Evolutionary conservation across 805 yeast genomes (phyloP).

Genomic region (Metschnikowia santaceciliae): DNA sequence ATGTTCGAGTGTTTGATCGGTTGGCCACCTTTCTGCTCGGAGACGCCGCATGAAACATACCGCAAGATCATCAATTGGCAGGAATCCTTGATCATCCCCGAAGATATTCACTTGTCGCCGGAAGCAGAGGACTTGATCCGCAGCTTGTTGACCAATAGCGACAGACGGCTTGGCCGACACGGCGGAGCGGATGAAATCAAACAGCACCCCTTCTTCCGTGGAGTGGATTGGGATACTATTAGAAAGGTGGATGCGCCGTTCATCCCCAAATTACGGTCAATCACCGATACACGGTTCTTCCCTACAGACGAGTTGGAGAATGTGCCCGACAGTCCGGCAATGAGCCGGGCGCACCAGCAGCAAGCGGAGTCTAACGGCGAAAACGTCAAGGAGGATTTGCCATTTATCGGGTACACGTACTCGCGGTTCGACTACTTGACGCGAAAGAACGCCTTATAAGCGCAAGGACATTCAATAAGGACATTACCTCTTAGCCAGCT

Average conservation of each 20-base stretch:
- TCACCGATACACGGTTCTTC: conserved; percentile 96
- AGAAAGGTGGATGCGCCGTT: conserved; percentile 89
- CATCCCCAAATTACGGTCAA: conserved; percentile 84
- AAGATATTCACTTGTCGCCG: conserved; percentile 82
- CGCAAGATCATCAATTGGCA: conserved; percentile 89
- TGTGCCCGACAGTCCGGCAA: conserved; percentile 81
- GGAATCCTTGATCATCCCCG: conserved; percentile 83
- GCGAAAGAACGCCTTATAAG: conserved; percentile 54
- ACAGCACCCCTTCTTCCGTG: conserved; percentile 86
- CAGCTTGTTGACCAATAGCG: conserved; percentile 70
- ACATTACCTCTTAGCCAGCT: neutral
- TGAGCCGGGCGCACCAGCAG: conserved; percentile 56
- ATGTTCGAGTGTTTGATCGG: conserved; percentile 96
- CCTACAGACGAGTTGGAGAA: conserved; percentile 96
- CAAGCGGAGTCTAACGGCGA: conserved; percentile 48
- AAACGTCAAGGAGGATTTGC: conserved; percentile 79
- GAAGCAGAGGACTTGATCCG: conserved; percentile 87
- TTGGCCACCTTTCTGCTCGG: conserved; percentile 97
- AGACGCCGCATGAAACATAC: conserved; percentile 91
- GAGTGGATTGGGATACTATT: conserved; percentile 93
- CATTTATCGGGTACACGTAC: conserved; percentile 96
- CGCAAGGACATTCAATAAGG: neutral
- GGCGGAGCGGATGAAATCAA: conserved; percentile 93
- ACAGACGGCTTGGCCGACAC: conserved; percentile 75
- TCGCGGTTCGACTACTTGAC: conserved; percentile 92